Evolutionary conservation across 345 rosid species (phyloP).

Genomic region (Eucalyptus coolabah): DNA sequence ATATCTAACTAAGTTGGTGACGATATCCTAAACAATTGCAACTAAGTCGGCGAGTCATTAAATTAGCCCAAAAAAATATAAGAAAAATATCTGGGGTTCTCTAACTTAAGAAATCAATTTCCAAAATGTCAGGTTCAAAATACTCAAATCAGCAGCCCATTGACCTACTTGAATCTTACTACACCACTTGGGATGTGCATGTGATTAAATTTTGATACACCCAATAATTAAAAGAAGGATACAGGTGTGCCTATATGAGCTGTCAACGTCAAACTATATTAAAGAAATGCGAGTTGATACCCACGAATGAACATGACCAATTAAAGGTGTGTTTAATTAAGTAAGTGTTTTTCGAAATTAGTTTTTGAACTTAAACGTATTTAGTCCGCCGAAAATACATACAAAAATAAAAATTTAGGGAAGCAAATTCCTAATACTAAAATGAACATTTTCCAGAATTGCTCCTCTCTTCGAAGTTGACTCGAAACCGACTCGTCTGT

Average conservation of each 20-base stretch:
- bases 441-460: no score
- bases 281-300: neutral
- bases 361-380: no score
- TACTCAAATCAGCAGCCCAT: neutral
- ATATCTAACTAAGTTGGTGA: neutral
- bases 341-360: no score
- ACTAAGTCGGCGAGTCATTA: neutral
- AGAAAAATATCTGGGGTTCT: neutral
- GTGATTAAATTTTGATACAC: neutral
- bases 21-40: neutral
- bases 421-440: neutral
- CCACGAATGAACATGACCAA: neutral
- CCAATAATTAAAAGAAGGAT: neutral
- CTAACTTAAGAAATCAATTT: neutral
- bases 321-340: neutral
- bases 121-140: neutral
- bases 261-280: neutral
- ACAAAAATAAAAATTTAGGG: no score
- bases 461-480: no score
- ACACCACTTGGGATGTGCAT: neutral
- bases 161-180: neutral
- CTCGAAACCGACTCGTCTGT: no score
- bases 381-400: neutral
- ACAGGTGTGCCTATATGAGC: neutral
- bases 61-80: neutral